Base-by-base conservation (phyloP, 2,329 filamentous ascomycete genomes). In the Fusarium humuli region DNA sequence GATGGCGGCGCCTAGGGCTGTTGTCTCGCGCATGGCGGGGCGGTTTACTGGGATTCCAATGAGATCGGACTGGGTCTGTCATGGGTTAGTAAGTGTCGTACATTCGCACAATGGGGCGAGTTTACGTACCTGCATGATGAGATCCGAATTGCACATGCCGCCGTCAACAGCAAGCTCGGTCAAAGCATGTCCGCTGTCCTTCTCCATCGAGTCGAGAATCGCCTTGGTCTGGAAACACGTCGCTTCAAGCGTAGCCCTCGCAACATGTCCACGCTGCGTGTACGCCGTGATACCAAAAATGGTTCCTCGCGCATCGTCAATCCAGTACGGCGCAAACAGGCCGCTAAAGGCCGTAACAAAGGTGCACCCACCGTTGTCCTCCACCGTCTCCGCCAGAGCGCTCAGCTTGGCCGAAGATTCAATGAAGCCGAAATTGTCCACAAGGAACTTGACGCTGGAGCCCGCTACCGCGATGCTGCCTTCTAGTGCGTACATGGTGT, bases 171-270 rank as follows among this genome's bases (percentile, higher is more conserved):
- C 90, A n/a, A 94, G 84, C 78, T 92, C 89, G 34, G 87, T 85
- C 52, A 94, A 83, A 57, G 87, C 86, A 75, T 93, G 88, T n/a
- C 91, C 91, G 62, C 89, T 92, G 81, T 94, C 92, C 78, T 91
- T 91, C 77, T 91, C 90, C 92, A 94, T 94, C 55, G 92, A 90
- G 75, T 92, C 88, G 29, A 94, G 85, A 69, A 94, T 94, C 23
- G 92, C 92, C 79, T 92, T 93, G 56, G 92, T 94, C 80, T 94
- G 92, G 82, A 92, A 94, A 80, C 92, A 94, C 25, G 91, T 93
- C 12, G 92, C 92, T 81, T 94, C 92, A 58, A 94, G 86, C 0
- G 92, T 94, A 27, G 92, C 92, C 53, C 92, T 88, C 29, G 92
- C 92, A 74, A 94, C 91, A 79, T 94, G 92, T 8, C 92, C 92